Percentiles rank a stretch among this genome's conserved stretches.
These are phyloP conservation scores for Salvia hispanica DNA, from an alignment of 257 asterid genomes.

Conservation along the genomic window DNA sequence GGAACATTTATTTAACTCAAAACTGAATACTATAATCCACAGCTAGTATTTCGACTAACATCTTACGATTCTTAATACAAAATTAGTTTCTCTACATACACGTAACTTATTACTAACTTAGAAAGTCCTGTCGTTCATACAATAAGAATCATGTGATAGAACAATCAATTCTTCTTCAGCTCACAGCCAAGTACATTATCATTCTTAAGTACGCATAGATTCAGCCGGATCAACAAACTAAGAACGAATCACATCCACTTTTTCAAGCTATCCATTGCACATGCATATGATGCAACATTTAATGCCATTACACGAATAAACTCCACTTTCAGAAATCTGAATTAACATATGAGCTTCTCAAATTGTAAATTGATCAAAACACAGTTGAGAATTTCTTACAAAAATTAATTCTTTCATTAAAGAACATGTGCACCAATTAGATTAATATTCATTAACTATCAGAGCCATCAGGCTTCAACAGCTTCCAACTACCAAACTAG, in stretches of 20 bases:
- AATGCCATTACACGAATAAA: too few species aligned
- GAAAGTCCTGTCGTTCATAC: too few species aligned
- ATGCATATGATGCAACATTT: slow-evolving; percentile 3
- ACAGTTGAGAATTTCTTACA: background rate
- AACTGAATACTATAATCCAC: too few species aligned
- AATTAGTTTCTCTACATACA: too few species aligned
- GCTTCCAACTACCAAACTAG: too few species aligned
- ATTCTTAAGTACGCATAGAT: background rate
- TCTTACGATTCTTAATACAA: too few species aligned
- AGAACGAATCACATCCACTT: background rate
- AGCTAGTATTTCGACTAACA: too few species aligned
- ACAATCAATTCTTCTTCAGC: background rate
- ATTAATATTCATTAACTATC: background rate
- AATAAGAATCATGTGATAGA: background rate
- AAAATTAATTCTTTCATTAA: background rate
- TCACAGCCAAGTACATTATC: background rate
- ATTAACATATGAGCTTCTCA: background rate
- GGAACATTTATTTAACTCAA: too few species aligned
- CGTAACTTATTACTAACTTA: too few species aligned
- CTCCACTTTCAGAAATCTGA: too few species aligned
- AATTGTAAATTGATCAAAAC: background rate
- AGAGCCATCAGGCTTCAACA: too few species aligned
- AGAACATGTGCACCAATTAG: background rate
- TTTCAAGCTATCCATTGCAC: slow-evolving; percentile 5
- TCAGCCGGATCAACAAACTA: slow-evolving; percentile 9